These are phyloP conservation scores for Circinella minor DNA, from an alignment of 371 early-diverging fungal genomes.

Conservation along the genomic window DNA sequence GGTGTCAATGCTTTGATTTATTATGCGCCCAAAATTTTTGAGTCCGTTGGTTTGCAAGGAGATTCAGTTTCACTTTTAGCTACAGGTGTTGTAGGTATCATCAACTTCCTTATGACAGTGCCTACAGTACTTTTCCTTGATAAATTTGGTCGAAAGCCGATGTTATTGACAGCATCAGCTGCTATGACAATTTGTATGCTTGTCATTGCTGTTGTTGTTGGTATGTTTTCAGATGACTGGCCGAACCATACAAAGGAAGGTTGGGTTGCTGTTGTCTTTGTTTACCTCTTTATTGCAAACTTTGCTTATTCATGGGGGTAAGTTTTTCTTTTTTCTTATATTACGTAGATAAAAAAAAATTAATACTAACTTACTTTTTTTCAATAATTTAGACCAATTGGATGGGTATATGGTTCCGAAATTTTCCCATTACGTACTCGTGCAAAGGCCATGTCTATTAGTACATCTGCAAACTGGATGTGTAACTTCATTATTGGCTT, in stretches of 20 bases:
- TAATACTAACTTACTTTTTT: not conserved
- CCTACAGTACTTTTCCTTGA: slow-evolving; percentile 76
- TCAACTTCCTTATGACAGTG: slow-evolving; percentile 61
- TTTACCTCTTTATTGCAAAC: slow-evolving; percentile 62
- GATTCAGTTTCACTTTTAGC: slow-evolving; percentile 61
- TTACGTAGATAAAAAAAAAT: not conserved
- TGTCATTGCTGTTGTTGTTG: slow-evolving; percentile 47
- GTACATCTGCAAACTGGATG: slow-evolving; percentile 91
- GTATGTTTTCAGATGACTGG: slow-evolving; percentile 44
- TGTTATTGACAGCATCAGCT: slow-evolving; percentile 53
- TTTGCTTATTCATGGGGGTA: slow-evolving; percentile 81
- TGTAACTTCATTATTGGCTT: slow-evolving; percentile 47
- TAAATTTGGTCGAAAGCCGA: slow-evolving; percentile 63
- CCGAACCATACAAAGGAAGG: slow-evolving; percentile 35
- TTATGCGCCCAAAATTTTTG: slow-evolving; percentile 75
- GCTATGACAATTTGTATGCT: slow-evolving; percentile 43
- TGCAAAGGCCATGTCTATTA: slow-evolving; percentile 79
- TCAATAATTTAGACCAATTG: slow-evolving; percentile 61
- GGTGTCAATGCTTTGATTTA: slow-evolving; percentile 81
- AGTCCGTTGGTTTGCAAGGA: slow-evolving; percentile 64
- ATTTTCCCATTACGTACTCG: slow-evolving; percentile 74
- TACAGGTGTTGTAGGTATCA: slow-evolving; percentile 73
- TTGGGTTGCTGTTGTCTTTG: slow-evolving; percentile 55
- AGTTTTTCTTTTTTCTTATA: not conserved
- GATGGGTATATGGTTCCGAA: slow-evolving; percentile 89